Percentiles rank a stretch among this genome's conserved stretches.
phyloP scores from a whole-genome alignment of 768 basidiomycete species.

The Phylloporus sp. region DNA sequence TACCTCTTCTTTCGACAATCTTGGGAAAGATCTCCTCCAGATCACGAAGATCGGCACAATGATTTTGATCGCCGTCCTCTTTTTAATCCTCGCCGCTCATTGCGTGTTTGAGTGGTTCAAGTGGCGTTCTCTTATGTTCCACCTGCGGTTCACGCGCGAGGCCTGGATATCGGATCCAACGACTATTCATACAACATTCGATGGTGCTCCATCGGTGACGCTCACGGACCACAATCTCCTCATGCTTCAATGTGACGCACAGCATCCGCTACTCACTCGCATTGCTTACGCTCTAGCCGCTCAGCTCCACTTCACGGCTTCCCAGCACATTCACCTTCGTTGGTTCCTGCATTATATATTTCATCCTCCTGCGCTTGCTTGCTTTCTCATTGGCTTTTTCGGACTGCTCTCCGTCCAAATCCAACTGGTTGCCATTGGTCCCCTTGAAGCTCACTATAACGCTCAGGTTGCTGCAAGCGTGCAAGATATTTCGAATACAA shows the following conservation, averaged over 20 bases:
- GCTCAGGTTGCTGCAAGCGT: constrained; percentile 55
- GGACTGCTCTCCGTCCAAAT: constrained; percentile 83
- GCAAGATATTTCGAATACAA: constrained; percentile 61
- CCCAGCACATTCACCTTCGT: constrained; percentile 62
- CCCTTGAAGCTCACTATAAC: constrained; percentile 66
- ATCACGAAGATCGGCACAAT: constrained; percentile 75
- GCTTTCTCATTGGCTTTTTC: constrained; percentile 89
- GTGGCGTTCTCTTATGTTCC: constrained; percentile 65
- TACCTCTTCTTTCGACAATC: constrained; percentile 79
- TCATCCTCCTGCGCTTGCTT: constrained; percentile 84
- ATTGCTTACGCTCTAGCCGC: constrained; percentile 51
- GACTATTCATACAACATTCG: constrained; percentile 36
- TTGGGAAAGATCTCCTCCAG: constrained; percentile 74
- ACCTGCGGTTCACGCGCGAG: constrained; percentile 65
- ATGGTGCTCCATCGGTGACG: constrained; percentile 45
- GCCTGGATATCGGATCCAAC: constrained; percentile 76
- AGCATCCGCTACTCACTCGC: constrained; percentile 70
- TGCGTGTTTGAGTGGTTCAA: constrained; percentile 84
- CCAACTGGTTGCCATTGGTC: constrained; percentile 75
- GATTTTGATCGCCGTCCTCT: constrained; percentile 64
- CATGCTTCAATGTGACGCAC: constrained; percentile 60
- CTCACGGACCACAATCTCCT: constrained; percentile 75
- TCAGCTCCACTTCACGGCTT: constrained; percentile 50
- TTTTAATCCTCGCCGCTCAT: constrained; percentile 69
- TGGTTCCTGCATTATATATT: constrained; percentile 93